A percentile compares a stretch with the other conserved stretches of the same genome.
Conservation (phyloP, 2,329 filamentous ascomycete species). For the Trichoderma harzianum region DNA sequence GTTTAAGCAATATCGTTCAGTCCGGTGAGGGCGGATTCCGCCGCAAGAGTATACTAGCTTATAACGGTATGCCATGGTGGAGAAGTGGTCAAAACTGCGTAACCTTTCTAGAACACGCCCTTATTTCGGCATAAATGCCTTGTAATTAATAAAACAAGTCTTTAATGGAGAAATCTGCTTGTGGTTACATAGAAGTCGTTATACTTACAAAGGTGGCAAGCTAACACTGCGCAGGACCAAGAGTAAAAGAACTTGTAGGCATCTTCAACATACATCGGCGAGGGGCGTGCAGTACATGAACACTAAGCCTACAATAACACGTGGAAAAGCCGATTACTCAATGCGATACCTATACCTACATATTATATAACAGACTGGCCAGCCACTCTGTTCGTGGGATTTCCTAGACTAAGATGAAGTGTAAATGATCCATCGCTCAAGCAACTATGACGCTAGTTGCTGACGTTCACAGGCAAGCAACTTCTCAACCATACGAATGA, state of each 20-base stretch:
- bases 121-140: background rate
- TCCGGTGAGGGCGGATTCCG: background rate
- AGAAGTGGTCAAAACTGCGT: background rate
- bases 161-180: background rate
- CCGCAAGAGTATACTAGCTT: background rate
- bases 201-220: background rate
- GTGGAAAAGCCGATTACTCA: background rate
- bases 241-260: background rate
- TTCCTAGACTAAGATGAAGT: background rate
- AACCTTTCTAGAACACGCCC: background rate
- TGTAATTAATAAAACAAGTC: background rate
- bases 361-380: background rate
- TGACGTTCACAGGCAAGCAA: background rate
- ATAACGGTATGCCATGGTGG: background rate
- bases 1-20: background rate
- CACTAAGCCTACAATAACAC: background rate
- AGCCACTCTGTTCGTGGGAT: background rate
- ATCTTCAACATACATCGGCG: background rate
- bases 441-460: background rate
- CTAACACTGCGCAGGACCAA: background rate
- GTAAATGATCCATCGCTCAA: background rate
- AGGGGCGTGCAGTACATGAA: background rate
- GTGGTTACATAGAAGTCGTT: background rate
- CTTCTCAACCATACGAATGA: background rate
- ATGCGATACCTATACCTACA: background rate